phyloP scores from a whole-genome alignment of 345 rosid genomes.

The Camelina laxa region DNA sequence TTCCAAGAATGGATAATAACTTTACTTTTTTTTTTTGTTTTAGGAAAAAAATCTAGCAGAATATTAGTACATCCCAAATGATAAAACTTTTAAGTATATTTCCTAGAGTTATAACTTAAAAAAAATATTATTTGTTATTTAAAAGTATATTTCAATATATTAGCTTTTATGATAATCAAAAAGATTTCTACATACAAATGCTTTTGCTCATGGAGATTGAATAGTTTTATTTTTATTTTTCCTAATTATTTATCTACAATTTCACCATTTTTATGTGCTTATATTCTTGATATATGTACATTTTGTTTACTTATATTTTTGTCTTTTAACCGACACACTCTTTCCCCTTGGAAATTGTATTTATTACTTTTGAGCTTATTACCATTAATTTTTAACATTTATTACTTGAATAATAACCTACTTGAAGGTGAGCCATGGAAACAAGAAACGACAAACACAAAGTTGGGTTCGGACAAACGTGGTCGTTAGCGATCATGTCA shows the following conservation, averaged over 20 bases:
- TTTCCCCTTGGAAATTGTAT: not conserved
- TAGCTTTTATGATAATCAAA: not conserved
- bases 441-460: conserved; percentile 48
- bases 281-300: not conserved
- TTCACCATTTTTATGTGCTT: no score
- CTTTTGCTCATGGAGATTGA: not conserved
- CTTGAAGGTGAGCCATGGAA: conserved; percentile 48
- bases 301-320: not conserved
- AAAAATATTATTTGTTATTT: not conserved
- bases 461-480: conserved; percentile 67
- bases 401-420: not conserved
- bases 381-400: not conserved
- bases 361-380: not conserved
- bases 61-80: not conserved
- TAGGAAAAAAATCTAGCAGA: not conserved
- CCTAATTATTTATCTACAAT: no score
- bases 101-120: no score
- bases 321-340: not conserved
- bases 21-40: not conserved
- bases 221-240: not conserved
- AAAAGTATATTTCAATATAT: no score
- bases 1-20: conserved; percentile 2
- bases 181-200: not conserved
- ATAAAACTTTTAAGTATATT: not conserved
- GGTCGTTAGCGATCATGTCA: conserved; percentile 60